Evolutionary conservation across 1,284 basidiomycete species (phyloP).

Genomic region (Vanrija humicola): DNA sequence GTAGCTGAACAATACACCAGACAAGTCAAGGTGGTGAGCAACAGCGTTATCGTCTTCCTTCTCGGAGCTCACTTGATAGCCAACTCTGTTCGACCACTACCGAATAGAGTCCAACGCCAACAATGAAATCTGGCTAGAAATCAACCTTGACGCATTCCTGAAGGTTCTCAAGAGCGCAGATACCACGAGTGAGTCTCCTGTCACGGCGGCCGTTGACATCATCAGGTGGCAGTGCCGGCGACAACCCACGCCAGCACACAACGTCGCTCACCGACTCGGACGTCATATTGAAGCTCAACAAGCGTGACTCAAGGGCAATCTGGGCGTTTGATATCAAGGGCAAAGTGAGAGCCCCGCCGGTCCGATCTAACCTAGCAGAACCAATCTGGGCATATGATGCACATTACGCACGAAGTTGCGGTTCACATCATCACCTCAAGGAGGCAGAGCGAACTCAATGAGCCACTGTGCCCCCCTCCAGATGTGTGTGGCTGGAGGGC

Average conservation of each 20-base stretch:
- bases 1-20: conserved; percentile 20
- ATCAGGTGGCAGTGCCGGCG: conserved; percentile 2
- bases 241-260: conserved; percentile 1
- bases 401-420: conserved; percentile 48
- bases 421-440: conserved; percentile 64
- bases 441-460: conserved; percentile 67
- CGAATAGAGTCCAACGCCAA: conserved; percentile 77
- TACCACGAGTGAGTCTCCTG: conserved; percentile 26
- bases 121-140: conserved; percentile 73
- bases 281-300: conserved; percentile 67
- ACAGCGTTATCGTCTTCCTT: conserved; percentile 50
- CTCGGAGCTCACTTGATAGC: conserved; percentile 52
- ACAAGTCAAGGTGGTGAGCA: conserved; percentile 48
- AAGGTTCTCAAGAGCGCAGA: conserved; percentile 59
- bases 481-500: conserved; percentile 57
- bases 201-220: not conserved
- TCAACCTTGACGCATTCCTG: conserved; percentile 64
- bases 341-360: conserved; percentile 10
- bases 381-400: conserved; percentile 24
- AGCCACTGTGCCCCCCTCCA: conserved; percentile 82
- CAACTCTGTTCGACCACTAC: conserved; percentile 73
- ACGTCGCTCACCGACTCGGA: conserved; percentile 53
- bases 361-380: conserved; percentile 11
- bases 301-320: conserved; percentile 34
- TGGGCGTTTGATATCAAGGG: conserved; percentile 44